Conservation (phyloP, 352 stramenopile genomes). For the Thalassiosira delicatula region DNA sequence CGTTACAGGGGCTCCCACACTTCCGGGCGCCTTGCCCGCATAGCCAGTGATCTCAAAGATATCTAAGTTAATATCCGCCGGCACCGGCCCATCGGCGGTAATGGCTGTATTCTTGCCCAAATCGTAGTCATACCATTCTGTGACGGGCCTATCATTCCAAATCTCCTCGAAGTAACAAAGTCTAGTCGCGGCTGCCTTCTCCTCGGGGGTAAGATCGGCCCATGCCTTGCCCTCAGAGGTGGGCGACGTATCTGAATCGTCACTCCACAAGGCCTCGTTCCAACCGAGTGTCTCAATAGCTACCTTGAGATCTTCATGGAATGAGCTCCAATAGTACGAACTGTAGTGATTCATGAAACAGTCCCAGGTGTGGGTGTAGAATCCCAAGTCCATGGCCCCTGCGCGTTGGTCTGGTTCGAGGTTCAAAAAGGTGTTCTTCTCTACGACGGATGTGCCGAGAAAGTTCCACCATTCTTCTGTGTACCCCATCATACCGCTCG, state of each 20-base stretch:
- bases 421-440: constrained; percentile 57
- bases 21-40: constrained; percentile 20
- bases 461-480: constrained; percentile 47
- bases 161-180: constrained; percentile 61
- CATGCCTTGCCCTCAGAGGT: constrained; percentile 29
- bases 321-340: constrained; percentile 48
- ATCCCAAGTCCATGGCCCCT: constrained; percentile 50
- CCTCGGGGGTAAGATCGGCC: constrained; percentile 29
- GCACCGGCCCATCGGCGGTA: constrained; percentile 18
- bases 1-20: too few species aligned
- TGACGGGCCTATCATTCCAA: constrained; percentile 35
- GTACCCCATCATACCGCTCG: constrained; percentile 33
- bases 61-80: constrained; percentile 29
- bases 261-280: constrained; percentile 52
- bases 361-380: constrained; percentile 62
- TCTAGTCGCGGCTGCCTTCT: constrained; percentile 39
- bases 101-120: constrained; percentile 9
- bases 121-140: constrained; percentile 23
- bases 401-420: constrained; percentile 29
- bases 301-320: constrained; percentile 43
- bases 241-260: constrained; percentile 12
- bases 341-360: constrained; percentile 61
- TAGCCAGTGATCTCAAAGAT: constrained; percentile 47
- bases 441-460: constrained; percentile 27
- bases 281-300: constrained; percentile 53